Evolutionary conservation across 2,329 filamentous ascomycete species (phyloP).

Genomic region (Trichoderma polysporum): DNA sequence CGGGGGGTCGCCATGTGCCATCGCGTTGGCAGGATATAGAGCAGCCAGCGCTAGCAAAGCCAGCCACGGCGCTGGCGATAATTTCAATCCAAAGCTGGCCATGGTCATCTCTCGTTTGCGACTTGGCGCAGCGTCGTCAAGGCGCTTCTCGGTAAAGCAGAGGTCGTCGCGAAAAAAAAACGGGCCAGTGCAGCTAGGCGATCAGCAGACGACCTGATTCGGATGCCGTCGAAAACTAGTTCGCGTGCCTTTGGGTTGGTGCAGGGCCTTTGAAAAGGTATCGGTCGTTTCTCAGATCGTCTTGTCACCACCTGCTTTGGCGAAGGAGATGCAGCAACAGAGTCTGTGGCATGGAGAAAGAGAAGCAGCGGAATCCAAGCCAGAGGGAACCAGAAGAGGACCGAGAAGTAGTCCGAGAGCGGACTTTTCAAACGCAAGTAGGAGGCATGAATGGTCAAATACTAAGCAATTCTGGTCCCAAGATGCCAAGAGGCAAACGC

Average conservation of each 20-base stretch:
- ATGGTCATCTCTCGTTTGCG: not conserved
- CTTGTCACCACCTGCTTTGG: not conserved
- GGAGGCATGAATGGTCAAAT: conserved; percentile 16
- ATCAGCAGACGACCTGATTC: not conserved
- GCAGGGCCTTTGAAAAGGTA: not conserved
- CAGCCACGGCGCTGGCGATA: conserved; percentile 26
- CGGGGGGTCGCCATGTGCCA: conserved; percentile 22
- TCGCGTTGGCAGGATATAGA: conserved; percentile 23
- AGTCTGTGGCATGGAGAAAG: not conserved
- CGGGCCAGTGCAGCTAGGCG: not conserved
- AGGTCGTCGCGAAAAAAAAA: not conserved
- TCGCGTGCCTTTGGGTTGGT: not conserved
- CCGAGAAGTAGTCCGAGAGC: not conserved
- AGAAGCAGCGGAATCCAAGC: not conserved
- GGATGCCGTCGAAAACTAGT: not conserved
- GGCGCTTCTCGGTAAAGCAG: not conserved
- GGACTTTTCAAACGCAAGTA: not conserved
- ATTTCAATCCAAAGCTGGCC: not conserved
- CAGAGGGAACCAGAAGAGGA: not conserved
- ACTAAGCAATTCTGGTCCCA: conserved; percentile 12
- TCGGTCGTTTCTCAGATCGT: not conserved
- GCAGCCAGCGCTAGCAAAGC: conserved; percentile 28
- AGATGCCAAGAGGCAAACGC: conserved; percentile 16
- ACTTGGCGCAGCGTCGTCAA: not conserved
- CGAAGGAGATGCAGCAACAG: not conserved